Evolutionary conservation across 1,139 yeast genomes (phyloP).

Genomic region (Pichia sp.): DNA sequence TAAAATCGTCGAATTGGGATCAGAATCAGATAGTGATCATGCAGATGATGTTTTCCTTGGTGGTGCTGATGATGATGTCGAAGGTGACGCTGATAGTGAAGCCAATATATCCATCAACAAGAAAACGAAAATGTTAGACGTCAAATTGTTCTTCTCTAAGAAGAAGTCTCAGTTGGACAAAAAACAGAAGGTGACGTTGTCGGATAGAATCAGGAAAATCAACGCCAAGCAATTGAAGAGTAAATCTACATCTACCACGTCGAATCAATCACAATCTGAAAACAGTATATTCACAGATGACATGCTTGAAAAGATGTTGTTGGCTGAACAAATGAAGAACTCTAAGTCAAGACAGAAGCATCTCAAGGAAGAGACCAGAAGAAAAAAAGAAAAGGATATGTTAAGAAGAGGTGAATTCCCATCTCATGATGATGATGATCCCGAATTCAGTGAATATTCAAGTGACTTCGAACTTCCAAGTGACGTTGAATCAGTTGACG

Average conservation of each 20-base stretch:
- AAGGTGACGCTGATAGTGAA: slow-evolving; percentile 1
- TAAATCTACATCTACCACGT: slow-evolving; percentile 16
- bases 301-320: slow-evolving; percentile 22
- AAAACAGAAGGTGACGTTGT: slow-evolving; percentile 3
- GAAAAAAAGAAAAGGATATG: slow-evolving; percentile 8
- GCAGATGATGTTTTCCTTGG: slow-evolving; percentile 5
- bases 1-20: slow-evolving; percentile 2
- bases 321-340: slow-evolving; percentile 22
- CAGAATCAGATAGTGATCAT: slow-evolving; percentile 8
- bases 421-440: slow-evolving; percentile 22
- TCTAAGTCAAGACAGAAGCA: slow-evolving; percentile 18
- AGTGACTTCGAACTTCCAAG: slow-evolving; percentile 13
- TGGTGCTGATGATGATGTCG: slow-evolving; percentile 1
- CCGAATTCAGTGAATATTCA: slow-evolving; percentile 19
- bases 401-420: slow-evolving; percentile 20
- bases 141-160: slow-evolving; percentile 12
- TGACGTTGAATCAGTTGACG: slow-evolving; percentile 11
- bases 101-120: slow-evolving; percentile 2
- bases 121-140: slow-evolving; percentile 12
- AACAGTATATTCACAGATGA: slow-evolving; percentile 19
- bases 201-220: slow-evolving; percentile 16
- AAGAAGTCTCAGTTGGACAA: slow-evolving; percentile 3
- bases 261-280: slow-evolving; percentile 13
- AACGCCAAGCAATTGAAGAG: slow-evolving; percentile 22
- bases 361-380: slow-evolving; percentile 15